These are phyloP conservation scores for Apiotrichum laibachii DNA, from an alignment of 1,284 basidiomycete species.

Conservation along the genomic window DNA sequence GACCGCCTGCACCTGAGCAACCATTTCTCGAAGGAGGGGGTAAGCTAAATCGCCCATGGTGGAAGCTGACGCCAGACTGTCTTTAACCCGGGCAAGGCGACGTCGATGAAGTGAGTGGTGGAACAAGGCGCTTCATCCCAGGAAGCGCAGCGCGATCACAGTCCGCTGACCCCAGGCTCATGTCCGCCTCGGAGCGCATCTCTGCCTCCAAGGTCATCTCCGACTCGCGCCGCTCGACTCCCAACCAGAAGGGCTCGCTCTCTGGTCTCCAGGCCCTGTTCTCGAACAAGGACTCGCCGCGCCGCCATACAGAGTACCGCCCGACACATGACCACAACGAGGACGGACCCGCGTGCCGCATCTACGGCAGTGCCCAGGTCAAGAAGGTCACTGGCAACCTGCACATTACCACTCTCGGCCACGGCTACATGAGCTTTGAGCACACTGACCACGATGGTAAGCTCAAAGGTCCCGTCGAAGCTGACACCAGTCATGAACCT, in stretches of 20 bases:
- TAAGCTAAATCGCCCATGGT: conserved; percentile 49
- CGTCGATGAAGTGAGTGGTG: conserved; percentile 60
- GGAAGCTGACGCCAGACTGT: conserved; percentile 57
- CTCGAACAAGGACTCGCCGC: conserved; percentile 61
- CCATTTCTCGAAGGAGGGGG: conserved; percentile 81
- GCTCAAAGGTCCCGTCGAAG: conserved; percentile 12
- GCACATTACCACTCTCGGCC: conserved; percentile 87
- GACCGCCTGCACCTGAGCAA: conserved; percentile 83
- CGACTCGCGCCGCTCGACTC: conserved; percentile 36
- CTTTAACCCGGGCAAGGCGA: conserved; percentile 81
- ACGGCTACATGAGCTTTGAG: conserved; percentile 82
- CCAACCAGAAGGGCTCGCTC: conserved; percentile 40
- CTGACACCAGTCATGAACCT: conserved; percentile 79
- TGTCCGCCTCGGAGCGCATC: conserved; percentile 9
- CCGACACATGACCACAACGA: conserved; percentile 68
- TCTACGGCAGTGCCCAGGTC: conserved; percentile 78
- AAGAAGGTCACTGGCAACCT: conserved; percentile 91
- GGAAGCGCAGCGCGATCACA: no score
- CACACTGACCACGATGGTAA: conserved; percentile 81
- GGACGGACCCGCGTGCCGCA: conserved; percentile 71
- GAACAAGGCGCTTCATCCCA: no score
- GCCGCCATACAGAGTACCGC: conserved; percentile 58
- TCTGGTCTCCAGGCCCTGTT: conserved; percentile 43
- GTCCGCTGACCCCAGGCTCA: conserved; percentile 4
- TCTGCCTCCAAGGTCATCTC: conserved; percentile 46